These are phyloP conservation scores for Kickxella alabastrina DNA, from an alignment of 192 early-diverging fungal species.

Conservation along the genomic window DNA sequence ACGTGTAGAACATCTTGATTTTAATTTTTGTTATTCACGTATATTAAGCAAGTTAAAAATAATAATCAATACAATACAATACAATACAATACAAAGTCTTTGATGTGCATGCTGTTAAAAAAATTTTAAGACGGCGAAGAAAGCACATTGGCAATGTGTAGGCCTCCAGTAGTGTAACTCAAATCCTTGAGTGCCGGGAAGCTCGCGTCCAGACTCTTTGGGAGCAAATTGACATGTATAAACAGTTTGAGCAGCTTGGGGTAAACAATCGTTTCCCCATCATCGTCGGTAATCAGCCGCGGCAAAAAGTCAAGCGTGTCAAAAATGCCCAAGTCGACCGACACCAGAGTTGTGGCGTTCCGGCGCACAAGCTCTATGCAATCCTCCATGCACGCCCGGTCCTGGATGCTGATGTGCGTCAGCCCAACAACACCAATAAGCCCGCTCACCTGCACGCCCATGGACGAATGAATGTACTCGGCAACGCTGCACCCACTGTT, in stretches of 20 bases:
- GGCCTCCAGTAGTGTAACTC: constrained; percentile 17
- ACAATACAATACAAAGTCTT: too few species aligned
- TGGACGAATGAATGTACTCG: constrained; percentile 41
- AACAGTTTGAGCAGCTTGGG: constrained; percentile 22
- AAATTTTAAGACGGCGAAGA: background rate
- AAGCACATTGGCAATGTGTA: constrained; percentile 19
- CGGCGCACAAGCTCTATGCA: constrained; percentile 39
- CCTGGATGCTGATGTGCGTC: constrained; percentile 36
- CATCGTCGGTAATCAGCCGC: constrained; percentile 18
- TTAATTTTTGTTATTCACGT: too few species aligned
- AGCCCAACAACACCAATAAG: constrained; percentile 20
- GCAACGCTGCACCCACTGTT: constrained; percentile 4
- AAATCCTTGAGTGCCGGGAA: constrained; percentile 32
- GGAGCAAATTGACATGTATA: constrained; percentile 25
- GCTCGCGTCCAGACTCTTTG: constrained; percentile 14
- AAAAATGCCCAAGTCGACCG: constrained; percentile 31
- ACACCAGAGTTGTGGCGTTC: constrained; percentile 30
- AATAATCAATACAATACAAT: too few species aligned
- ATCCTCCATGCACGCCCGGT: constrained; percentile 21
- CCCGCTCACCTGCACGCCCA: constrained; percentile 36
- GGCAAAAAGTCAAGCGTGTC: constrained; percentile 27
- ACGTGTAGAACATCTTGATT: too few species aligned
- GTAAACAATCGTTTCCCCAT: constrained; percentile 18
- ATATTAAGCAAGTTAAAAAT: too few species aligned
- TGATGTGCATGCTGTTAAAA: background rate